phyloP scores from a whole-genome alignment of 140 eudicot genomes.

The Senecio squalidus region DNA sequence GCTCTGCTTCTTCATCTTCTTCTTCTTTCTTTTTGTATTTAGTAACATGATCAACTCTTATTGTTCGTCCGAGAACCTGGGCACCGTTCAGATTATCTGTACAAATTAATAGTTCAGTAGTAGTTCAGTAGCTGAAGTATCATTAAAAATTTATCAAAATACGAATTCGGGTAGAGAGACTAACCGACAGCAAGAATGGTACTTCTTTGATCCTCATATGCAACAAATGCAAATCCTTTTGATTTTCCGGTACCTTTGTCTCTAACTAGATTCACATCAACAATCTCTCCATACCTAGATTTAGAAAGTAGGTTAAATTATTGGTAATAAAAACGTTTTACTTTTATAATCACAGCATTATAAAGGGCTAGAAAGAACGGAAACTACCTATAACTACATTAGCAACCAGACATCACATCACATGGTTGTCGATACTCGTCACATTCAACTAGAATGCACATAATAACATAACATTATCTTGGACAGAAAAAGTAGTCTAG shows the following conservation, averaged over 20 bases:
- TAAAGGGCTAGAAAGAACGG: not conserved
- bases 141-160: not conserved
- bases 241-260: constrained; percentile 96
- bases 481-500: not conserved
- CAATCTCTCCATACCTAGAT: constrained; percentile 86
- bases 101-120: constrained; percentile 16
- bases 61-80: constrained; percentile 66
- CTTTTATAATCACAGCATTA: not conserved
- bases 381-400: not conserved
- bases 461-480: not conserved
- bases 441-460: not conserved
- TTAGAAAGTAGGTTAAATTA: constrained; percentile 1
- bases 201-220: constrained; percentile 97
- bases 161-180: constrained; percentile 23
- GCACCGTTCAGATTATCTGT: constrained; percentile 91
- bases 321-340: not conserved
- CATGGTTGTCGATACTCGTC: not conserved
- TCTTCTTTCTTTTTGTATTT: constrained; percentile 88
- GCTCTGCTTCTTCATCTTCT: constrained; percentile 77
- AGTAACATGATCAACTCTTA: constrained; percentile 86
- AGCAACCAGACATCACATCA: not conserved
- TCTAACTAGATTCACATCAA: constrained; percentile 82
- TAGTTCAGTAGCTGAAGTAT: too few species aligned
- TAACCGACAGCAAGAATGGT: constrained; percentile 88
- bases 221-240: constrained; percentile 93